Evolutionary conservation across 164 flowering plant species (phyloP), one percentile per base, ranked within the genome.

Genomic region (Magnolia officinalis): DNA sequence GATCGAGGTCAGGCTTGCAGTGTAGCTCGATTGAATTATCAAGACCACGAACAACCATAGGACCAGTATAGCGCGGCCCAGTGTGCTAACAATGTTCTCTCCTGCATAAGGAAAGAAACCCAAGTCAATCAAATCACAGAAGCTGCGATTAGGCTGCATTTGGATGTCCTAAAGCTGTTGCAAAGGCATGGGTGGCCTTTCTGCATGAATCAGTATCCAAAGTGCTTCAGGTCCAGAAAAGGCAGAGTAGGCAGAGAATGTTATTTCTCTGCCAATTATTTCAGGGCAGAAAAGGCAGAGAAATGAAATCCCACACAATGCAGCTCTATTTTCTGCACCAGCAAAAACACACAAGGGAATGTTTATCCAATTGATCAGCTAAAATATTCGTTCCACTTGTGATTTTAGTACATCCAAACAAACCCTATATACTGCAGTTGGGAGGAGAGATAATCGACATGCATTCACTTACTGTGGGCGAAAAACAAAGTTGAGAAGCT

Each of bases 401-500:
- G 61, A 55, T 55, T 55, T 55, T 11, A 55, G 18, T 8, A 16
- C 61, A 11, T 55, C 61, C 18, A 16, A 16, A 55, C 61, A 55
- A 16, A 55, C 61, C 61, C 45, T 5, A 37, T 73, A 51, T 67
- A 18, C 37, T 55, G 66, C 24, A n/a, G 37, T 21, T 67, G 71
- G 49, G 50, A 76, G 63, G 55, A 3, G 18, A 6, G 26, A 66
- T 24, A 19, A 37, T 63, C 31, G 70, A 24, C 55, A 50, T 72
- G n/a, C 11, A 26, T 23, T 76, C n/a, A 91, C 98, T 92, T 82
- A 93, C 97, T 85, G 66, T 92, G 95, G 16, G 92, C 82, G 37
- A 90, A 90, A 82, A 89, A 90, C 78, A 84, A 76, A 65, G 97
- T 92, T 72, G 97, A 90, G 75, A 92, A 86, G 84, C 94, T 90